Base-by-base conservation (phyloP, 148 eudicot species). In the Silene latifolia region DNA sequence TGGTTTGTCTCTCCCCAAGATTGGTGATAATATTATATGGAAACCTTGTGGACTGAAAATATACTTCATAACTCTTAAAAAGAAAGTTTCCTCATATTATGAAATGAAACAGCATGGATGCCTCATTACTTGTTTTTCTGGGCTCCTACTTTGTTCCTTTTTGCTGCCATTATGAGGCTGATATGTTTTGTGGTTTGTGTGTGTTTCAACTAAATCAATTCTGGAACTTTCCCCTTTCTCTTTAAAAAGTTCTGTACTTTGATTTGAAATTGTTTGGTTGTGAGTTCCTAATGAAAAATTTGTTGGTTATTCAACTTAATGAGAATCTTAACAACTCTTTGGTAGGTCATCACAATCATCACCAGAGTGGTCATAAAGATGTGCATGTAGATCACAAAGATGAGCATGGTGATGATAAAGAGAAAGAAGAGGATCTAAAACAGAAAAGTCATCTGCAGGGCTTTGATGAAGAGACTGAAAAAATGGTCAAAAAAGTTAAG, bases 401-500 rank as follows among this genome's bases (percentile, higher is more conserved):
- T 42, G 81, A 80, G 73, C 90, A 89, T 44, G 91, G 74, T 83
- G 88, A 86, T 69, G 81, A 83, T 80, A 85, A 80, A 75, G 89
- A 83, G 74, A 79, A 89, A 70, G 86, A 86, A 54, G 86, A 83
- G 63, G 88, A 88, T 77, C 71, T 79, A 25, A 82, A 84, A 42
- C 76, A 82, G 23, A 91, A 93, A 82, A 69, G 59, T 69, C 91
- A 90, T 85, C 85, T 83, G 61, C 90, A 90, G 76, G 85, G 82
- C 60, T 85, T 90, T 85, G 99, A 93, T 84, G 83, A 92, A 78
- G 99, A 89, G 72, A 89, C 93, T 82, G 90, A 96, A 80, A 84
- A 78, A 62, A 84, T 86, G 83, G 85, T 96, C 18, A 90, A 90
- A 83, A 89, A 83, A 81, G 98, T 92, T 76, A 92, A 89, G 88